These are phyloP conservation scores for Immersiporthe knoxdaviesiana DNA, from an alignment of 2,329 filamentous ascomycete genomes.

Conservation along the genomic window DNA sequence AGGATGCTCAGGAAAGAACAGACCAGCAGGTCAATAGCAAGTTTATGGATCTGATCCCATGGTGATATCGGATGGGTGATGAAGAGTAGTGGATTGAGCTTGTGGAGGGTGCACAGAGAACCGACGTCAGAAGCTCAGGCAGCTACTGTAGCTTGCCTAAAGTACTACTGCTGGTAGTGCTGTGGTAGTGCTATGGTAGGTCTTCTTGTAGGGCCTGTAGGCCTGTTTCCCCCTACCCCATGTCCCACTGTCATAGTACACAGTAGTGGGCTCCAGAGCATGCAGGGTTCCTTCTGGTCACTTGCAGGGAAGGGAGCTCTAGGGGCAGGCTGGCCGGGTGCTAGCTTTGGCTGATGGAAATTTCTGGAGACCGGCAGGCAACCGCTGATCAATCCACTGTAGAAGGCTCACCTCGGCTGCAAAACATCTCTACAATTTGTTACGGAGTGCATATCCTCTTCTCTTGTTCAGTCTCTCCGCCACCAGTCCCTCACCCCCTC, in stretches of 20 bases:
- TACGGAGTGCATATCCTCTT: no score
- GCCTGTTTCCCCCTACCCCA: constrained; percentile 9
- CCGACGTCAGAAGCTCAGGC: not conserved
- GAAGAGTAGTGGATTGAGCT: not conserved
- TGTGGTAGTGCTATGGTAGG: not conserved
- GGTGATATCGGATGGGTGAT: not conserved
- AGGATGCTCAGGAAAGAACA: not conserved
- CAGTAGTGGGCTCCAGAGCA: not conserved
- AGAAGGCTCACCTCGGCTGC: not conserved
- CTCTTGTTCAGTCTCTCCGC: constrained; percentile 5
- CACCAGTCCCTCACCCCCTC: not conserved
- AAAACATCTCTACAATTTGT: constrained; percentile 7
- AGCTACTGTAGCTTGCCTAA: not conserved
- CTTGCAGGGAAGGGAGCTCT: constrained; percentile 11
- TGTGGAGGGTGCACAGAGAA: not conserved
- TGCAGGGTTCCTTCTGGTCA: constrained; percentile 1
- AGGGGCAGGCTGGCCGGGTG: not conserved
- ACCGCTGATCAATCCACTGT: constrained; percentile 13
- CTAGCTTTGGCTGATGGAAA: not conserved
- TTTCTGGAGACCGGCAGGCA: constrained; percentile 19
- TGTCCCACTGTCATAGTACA: no score
- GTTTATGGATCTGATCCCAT: not conserved
- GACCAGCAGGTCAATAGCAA: not conserved
- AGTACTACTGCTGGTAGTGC: not conserved
- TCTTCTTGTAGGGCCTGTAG: not conserved